A percentile compares a stretch with the other conserved stretches of the same genome.
These are phyloP conservation scores for Penicillium vulpinum DNA, from an alignment of 2,329 filamentous ascomycete species.

Conservation along the genomic window DNA sequence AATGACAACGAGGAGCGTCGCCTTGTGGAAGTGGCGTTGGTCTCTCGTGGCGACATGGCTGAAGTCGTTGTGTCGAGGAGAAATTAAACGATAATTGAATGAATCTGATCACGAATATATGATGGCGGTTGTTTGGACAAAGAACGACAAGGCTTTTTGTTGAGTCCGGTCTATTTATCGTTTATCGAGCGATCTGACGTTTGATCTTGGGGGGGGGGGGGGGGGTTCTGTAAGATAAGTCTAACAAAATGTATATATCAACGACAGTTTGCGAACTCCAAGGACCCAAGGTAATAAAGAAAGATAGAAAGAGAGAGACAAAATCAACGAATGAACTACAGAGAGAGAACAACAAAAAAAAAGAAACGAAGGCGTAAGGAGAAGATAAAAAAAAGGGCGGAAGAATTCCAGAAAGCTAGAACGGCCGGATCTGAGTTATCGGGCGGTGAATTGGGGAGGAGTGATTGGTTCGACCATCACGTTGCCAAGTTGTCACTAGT, in stretches of 20 bases:
- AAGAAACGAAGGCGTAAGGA: slow-evolving; percentile 17
- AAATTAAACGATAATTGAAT: slow-evolving; percentile 12
- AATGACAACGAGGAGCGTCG: slow-evolving; percentile 43
- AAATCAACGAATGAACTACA: slow-evolving; percentile 17
- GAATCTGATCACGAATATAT: slow-evolving; percentile 1
- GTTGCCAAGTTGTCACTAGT: slow-evolving; percentile 6
- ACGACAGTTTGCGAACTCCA: slow-evolving; percentile 12
- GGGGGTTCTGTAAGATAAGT: slow-evolving; percentile 13
- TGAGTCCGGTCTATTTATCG: slow-evolving; percentile 10
- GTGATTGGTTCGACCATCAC: slow-evolving; percentile 6
- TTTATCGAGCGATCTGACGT: slow-evolving; percentile 4
- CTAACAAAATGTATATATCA: slow-evolving; percentile 9
- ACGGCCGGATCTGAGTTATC: slow-evolving; percentile 18
- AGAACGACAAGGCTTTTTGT: slow-evolving; percentile 16
- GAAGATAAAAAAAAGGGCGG: slow-evolving; percentile 20
- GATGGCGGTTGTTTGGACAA: background rate
- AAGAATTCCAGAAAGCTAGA: slow-evolving; percentile 21
- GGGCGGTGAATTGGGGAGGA: slow-evolving; percentile 24
- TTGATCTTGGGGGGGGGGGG: slow-evolving; percentile 7
- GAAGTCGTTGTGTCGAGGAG: slow-evolving; percentile 1
- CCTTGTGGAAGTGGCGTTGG: slow-evolving; percentile 28
- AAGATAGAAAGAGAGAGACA: slow-evolving; percentile 7
- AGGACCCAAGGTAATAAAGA: slow-evolving; percentile 14
- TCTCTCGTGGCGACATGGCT: slow-evolving; percentile 37
- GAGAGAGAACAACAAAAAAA: slow-evolving; percentile 12